Conservation (phyloP, 495 filamentous ascomycete genomes). For the Penicillium argentinense region DNA sequence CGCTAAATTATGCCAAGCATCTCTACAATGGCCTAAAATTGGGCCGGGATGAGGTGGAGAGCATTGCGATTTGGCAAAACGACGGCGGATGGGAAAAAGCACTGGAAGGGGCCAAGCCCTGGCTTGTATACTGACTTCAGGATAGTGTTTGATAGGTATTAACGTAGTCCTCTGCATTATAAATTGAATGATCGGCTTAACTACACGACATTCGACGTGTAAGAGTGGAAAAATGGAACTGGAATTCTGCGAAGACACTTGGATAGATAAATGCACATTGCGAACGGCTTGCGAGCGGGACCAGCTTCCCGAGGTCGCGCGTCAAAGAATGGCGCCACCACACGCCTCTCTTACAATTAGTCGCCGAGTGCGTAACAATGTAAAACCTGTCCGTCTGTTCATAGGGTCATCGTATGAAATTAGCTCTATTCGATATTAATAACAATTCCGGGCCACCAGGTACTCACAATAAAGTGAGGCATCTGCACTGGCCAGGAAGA, state of each 20-base stretch:
- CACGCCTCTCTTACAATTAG: conserved; percentile 15
- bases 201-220: too few relatives aligned
- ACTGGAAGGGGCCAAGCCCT: conserved; percentile 36
- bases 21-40: conserved; percentile 47
- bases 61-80: conserved; percentile 45
- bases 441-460: not conserved
- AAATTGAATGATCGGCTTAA: too few relatives aligned
- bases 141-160: not conserved
- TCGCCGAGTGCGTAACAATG: conserved; percentile 50
- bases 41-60: conserved; percentile 45
- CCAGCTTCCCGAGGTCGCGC: too few relatives aligned
- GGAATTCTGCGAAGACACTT: too few relatives aligned
- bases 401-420: too few relatives aligned
- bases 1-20: conserved; percentile 30
- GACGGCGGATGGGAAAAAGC: conserved; percentile 46
- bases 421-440: not conserved
- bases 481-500: conserved; percentile 59
- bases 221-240: too few relatives aligned
- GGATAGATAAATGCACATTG: too few relatives aligned
- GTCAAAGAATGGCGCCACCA: not conserved
- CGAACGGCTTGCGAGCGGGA: too few relatives aligned
- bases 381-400: conserved; percentile 50
- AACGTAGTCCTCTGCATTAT: too few relatives aligned
- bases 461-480: conserved; percentile 51
- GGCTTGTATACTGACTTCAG: conserved; percentile 35